Base-by-base conservation (phyloP, 2,329 filamentous ascomycete species). In the Alternaria arborescens region DNA sequence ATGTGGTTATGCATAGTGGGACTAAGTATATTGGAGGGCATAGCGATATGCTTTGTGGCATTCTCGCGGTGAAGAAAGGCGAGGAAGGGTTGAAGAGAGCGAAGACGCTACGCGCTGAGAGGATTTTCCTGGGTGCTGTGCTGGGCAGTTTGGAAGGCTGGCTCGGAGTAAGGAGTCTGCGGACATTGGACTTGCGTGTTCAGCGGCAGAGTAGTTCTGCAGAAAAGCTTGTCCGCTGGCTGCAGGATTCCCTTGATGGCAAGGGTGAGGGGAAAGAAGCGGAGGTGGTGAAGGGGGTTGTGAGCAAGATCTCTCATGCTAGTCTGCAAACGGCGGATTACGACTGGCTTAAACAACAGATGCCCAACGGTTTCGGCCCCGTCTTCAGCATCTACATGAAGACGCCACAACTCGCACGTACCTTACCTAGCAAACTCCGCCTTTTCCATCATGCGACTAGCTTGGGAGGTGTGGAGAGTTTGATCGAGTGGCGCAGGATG, bases 1-100 rank as follows among this genome's bases (percentile, higher is more conserved):
- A 98, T 79, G 80, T 94, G 1, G 87, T 97, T 34, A 91, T 98
- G 92, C 95, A 99, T 80, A 91, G 87, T 52, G 95, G 93, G 4
- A 97, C 94, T 18, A 99, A 98, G 84, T 99, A 98, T 80, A 88
- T 99, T 68, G 95, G 95, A 20, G 95, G 95, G 0, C 95, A 99
- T 81, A 94, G 90, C 67, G 95, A 99, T 80, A 85, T 98, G 85
- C 87, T 98, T 6, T 96, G 92, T 74, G 95, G 95, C 22, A 90
- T 96, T 18, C 81, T 99, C 28, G 87, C 88, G 0, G 86, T 93
- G 6, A 82, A 85, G 24, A 81, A 81, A 47, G 62, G 70, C 4
- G 56, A 65, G 3, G 69, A 70, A 12, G 70, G 74, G 1, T 58
- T 60, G 2, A 66, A 72, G 52, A 60, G 58, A 44, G 73, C 72